Evolutionary conservation across 768 basidiomycete species (phyloP), one percentile per base, ranked within the genome.

Genomic region (Termitomyces sp.): DNA sequence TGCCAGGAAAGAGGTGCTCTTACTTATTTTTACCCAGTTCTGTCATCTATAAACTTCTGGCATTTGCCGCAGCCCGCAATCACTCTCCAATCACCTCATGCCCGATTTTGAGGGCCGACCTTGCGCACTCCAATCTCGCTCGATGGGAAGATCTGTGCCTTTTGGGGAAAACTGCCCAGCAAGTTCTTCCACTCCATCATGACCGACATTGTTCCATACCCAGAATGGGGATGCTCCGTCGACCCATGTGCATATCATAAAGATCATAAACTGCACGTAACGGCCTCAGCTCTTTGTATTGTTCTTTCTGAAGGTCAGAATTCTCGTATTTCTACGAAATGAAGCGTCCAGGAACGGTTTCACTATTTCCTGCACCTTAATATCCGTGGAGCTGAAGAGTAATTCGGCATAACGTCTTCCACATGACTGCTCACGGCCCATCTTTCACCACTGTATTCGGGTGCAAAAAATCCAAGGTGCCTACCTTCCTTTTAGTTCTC

Each of bases 71-170:
- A 55, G 26, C 42, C 54, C 57, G 33, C 56, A 53, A 56, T 59
- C 61, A 59, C 37, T 33, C 33, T 28, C 50, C 51, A 55, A 52
- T 52, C 58, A 47, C 53, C 44, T 59, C 57, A 58, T 59, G 45
- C 50, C 47, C 28, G 49, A n/a, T 39, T 55, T 51, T 47, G 8
- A 44, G 54, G 9, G 37, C 55, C 60, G 58, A 64, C 60, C 62
- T 55, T 59, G 48, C 26, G 26, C 22, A 28, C 28, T 51, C 15
- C 54, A 56, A 63, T 61, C 54, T 55, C 44, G 8, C 28, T 51
- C 37, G 54, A 51, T 60, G 61, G 53, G 58, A 62, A 62, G 58
- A 62, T 60, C 58, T 62, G 29, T n/a, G 26, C 53, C 26, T 51
- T 63, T 59, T 45, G 49, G 60, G 54, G 34, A 10, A 52, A 56